Evolutionary conservation across 2,329 filamentous ascomycete species (phyloP).

Genomic region (Dendryphion nanum): DNA sequence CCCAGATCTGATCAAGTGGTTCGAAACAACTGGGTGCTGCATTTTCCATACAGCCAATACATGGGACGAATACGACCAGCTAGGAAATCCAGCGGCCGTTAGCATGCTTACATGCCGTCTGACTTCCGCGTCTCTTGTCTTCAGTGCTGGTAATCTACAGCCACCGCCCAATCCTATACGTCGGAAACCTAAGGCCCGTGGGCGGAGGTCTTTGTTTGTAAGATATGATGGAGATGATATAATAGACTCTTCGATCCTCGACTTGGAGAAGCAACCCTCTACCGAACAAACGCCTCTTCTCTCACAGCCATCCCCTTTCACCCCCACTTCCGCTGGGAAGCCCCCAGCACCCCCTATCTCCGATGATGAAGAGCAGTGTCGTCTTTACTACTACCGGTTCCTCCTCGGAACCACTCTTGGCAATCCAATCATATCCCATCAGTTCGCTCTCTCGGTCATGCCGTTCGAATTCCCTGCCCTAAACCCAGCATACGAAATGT

Average conservation of each 20-base stretch:
- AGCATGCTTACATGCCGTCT: constrained; percentile 67
- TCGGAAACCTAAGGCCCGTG: constrained; percentile 17
- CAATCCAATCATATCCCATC: constrained; percentile 51
- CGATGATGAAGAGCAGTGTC: constrained; percentile 63
- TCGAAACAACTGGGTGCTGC: constrained; percentile 65
- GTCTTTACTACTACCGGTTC: constrained; percentile 69
- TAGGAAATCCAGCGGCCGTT: constrained; percentile 45
- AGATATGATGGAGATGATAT: constrained; percentile 40
- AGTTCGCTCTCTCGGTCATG: constrained; percentile 64
- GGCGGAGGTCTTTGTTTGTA: constrained; percentile 46
- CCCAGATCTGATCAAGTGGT: constrained; percentile 62
- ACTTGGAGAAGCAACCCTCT: constrained; percentile 24
- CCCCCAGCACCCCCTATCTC: constrained; percentile 18
- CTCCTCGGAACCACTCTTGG: constrained; percentile 35
- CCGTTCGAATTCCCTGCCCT: constrained; percentile 68
- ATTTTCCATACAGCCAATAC: constrained; percentile 72
- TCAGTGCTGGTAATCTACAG: constrained; percentile 61
- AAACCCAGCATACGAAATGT: constrained; percentile 56
- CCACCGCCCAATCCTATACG: constrained; percentile 44
- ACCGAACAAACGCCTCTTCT: constrained; percentile 26
- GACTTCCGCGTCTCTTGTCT: constrained; percentile 64
- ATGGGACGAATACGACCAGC: constrained; percentile 55
- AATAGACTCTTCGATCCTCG: constrained; percentile 7
- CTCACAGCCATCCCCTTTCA: background rate
- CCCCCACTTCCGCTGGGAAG: background rate